Evolutionary conservation across 257 asterid genomes (phyloP).

Genomic region (Rubia yunnanensis): DNA sequence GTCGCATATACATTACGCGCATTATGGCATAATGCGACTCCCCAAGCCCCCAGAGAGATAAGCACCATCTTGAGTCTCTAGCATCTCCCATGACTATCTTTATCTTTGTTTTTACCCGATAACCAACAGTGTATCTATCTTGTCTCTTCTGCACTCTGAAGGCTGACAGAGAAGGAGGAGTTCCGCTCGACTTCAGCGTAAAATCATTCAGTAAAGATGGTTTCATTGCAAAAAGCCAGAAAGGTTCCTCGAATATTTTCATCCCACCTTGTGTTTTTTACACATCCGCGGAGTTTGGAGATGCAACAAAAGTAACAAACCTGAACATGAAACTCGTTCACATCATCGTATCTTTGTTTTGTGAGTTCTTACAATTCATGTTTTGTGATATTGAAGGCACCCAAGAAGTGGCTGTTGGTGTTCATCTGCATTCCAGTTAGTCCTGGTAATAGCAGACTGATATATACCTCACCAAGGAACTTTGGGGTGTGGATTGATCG

Average conservation of each 20-base stretch:
- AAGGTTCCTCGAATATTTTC: slow-evolving; percentile 28
- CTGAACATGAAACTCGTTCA: background rate
- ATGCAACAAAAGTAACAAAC: slow-evolving; percentile 33
- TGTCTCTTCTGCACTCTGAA: slow-evolving; percentile 47
- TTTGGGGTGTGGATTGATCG: slow-evolving; percentile 56
- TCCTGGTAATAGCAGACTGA: slow-evolving; percentile 81
- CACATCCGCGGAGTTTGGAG: slow-evolving; percentile 34
- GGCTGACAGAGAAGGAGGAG: slow-evolving; percentile 88
- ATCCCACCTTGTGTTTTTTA: slow-evolving; percentile 62
- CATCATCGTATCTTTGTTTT: background rate
- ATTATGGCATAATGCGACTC: slow-evolving; percentile 60
- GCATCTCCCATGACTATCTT: background rate
- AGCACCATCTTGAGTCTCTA: slow-evolving; percentile 26
- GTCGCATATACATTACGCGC: slow-evolving; percentile 91
- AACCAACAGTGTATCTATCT: slow-evolving; percentile 28
- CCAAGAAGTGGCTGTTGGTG: slow-evolving; percentile 33
- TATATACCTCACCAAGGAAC: slow-evolving; percentile 61
- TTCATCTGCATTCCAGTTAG: slow-evolving; percentile 76
- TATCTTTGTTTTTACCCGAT: slow-evolving; percentile 1
- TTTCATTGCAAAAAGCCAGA: slow-evolving; percentile 35
- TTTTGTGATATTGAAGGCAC: slow-evolving; percentile 5
- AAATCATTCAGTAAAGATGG: slow-evolving; percentile 45
- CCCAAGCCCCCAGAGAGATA: slow-evolving; percentile 61
- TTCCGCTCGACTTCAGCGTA: slow-evolving; percentile 49
- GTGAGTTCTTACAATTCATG: background rate